Evolutionary conservation across 73 alveolate genomes (phyloP), one percentile per base, ranked within the genome.

Genomic region (Paramecium primaurelia): DNA sequence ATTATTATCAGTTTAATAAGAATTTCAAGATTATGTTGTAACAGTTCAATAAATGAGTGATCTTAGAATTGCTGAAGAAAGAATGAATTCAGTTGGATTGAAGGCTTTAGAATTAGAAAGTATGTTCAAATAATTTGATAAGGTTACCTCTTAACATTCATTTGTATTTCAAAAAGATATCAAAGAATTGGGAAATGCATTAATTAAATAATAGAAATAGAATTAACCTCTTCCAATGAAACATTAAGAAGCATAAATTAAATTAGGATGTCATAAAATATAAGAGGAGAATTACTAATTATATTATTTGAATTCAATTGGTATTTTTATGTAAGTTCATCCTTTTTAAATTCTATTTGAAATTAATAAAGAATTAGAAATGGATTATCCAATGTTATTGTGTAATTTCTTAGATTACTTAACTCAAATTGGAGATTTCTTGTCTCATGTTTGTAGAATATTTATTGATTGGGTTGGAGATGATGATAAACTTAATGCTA

Each of bases 1-100:
- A 16, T 38, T 75, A 36, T 38, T 75, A 38, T 75, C 58, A 36
- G 58, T 75, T 6, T 4, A 75, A 75, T 12, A 36, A 8, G 88
- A 75, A 37, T 75, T 75, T 42, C 7, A 75, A 38, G 88, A 75
- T 36, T 75, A 75, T 38, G 14, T 30, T 22, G 69, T 75, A 1
- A 11, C 88, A 42, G 60, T 75, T 2, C 12, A 30, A 75, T 75
- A 75, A 12, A 75, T 75, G 88, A 75, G 88, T 75, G 88, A 75
- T 75, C 59, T 75, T 7, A 30, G 40, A 36, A 36, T 38, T 12
- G 88, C 88, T 10, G 88, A 75, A 6, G 88, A 36, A 36, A 11
- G 88, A 34, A 75, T 75, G 88, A 75, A 75, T 11, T 38, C 58
- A 30, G 88, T 75, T 75, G 88, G 88, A 3, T 42, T 75, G 3